These are phyloP conservation scores for Mrakiaceae sp. DNA, from an alignment of 1,284 basidiomycete species.

Conservation along the genomic window DNA sequence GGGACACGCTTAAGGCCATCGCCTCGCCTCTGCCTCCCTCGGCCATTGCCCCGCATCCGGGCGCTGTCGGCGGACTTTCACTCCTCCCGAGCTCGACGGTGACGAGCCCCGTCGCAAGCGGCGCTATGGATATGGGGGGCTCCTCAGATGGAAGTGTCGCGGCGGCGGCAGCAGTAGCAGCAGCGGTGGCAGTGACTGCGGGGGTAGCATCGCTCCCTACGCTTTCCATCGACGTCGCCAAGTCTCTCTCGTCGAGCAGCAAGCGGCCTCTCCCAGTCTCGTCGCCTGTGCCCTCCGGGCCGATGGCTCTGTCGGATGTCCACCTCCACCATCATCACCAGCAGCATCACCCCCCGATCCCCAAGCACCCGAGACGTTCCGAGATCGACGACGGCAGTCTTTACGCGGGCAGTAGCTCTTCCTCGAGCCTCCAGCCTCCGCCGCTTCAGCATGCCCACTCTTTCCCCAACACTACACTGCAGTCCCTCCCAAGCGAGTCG, in stretches of 20 bases:
- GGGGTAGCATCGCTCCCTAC: background rate
- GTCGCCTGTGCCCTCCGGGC: background rate
- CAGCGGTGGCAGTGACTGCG: too few relatives aligned
- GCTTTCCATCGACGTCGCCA: constrained; percentile 9
- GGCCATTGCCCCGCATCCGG: background rate
- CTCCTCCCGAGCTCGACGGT: too few relatives aligned
- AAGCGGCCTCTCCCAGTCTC: constrained; percentile 12
- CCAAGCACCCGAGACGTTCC: background rate
- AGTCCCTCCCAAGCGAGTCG: too few relatives aligned
- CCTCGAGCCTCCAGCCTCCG: constrained; percentile 20
- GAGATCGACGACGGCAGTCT: background rate
- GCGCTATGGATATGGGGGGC: too few relatives aligned
- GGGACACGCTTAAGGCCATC: constrained; percentile 11
- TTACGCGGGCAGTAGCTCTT: background rate
- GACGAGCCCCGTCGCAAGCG: too few relatives aligned
- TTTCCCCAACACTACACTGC: constrained; percentile 24
- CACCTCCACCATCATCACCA: background rate
- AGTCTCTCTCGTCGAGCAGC: background rate
- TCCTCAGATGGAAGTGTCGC: too few relatives aligned
- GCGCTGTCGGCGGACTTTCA: too few relatives aligned
- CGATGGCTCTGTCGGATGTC: too few relatives aligned
- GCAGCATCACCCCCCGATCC: background rate
- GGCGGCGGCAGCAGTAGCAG: too few relatives aligned
- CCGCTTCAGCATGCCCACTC: constrained; percentile 33
- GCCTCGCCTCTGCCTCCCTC: background rate